A percentile compares a stretch with the other conserved stretches of the same genome.
phyloP scores from a whole-genome alignment of 345 rosid genomes.

The Camelina hispida region DNA sequence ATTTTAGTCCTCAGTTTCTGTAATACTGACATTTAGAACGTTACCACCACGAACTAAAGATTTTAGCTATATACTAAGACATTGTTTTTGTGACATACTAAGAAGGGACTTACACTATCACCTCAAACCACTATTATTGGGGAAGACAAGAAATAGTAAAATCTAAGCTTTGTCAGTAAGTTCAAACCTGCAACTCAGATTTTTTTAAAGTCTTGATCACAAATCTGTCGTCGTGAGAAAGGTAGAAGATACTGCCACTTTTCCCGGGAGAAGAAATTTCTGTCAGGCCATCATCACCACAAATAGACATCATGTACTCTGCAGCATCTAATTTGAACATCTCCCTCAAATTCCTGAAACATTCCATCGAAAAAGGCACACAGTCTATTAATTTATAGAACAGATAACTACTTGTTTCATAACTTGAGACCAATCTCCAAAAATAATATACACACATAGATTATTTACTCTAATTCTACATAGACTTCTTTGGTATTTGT shows the following conservation, averaged over 20 bases:
- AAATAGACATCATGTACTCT: constrained; percentile 99
- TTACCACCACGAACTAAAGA: background rate
- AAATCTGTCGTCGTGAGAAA: constrained; percentile 89
- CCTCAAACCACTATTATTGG: background rate
- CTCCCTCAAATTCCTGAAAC: constrained; percentile 88
- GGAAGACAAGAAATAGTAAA: constrained; percentile 10
- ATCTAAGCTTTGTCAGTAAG: constrained; percentile 15
- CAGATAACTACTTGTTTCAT: background rate
- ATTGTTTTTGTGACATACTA: background rate
- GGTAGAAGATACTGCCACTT: constrained; percentile 97
- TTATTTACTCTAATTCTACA: background rate
- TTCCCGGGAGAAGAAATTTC: constrained; percentile 89
- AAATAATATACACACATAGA: background rate
- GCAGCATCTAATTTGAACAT: constrained; percentile 98
- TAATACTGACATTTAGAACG: background rate
- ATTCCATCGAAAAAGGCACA: constrained; percentile 9
- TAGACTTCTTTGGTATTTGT: constrained; percentile 28
- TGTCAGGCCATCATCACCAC: constrained; percentile 91
- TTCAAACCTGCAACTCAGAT: constrained; percentile 83
- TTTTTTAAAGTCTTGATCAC: constrained; percentile 88
- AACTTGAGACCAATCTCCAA: background rate
- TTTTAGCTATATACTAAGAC: constrained; percentile 7
- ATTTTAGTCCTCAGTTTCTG: constrained; percentile 8
- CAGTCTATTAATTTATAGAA: constrained; percentile 11
- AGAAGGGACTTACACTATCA: constrained; percentile 1